Conservation (phyloP, 768 basidiomycete species). For the Royoungia palumana region DNA sequence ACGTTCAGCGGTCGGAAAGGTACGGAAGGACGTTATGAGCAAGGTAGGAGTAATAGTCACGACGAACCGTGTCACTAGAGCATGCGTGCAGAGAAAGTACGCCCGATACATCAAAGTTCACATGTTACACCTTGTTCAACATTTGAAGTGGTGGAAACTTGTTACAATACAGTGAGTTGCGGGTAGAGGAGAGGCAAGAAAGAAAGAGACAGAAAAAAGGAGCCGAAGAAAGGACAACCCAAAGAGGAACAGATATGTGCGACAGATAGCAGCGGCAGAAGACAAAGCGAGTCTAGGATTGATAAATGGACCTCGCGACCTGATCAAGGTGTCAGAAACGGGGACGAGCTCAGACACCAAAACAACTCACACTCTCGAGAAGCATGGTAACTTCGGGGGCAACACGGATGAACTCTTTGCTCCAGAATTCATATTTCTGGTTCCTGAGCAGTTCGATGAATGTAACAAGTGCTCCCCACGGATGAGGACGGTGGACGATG, state of each 20-base stretch:
- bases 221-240: slow-evolving; percentile 40
- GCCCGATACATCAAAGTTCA: slow-evolving; percentile 43
- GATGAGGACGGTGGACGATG: slow-evolving; percentile 92
- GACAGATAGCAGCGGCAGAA: slow-evolving; percentile 73
- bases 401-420: slow-evolving; percentile 78
- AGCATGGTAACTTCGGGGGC: slow-evolving; percentile 84
- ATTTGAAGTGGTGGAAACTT: slow-evolving; percentile 49
- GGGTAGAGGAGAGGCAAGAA: slow-evolving; percentile 28
- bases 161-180: slow-evolving; percentile 85
- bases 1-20: slow-evolving; percentile 9
- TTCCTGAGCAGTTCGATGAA: slow-evolving; percentile 93
- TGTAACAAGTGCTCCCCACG: slow-evolving; percentile 92
- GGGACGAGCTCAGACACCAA: background rate
- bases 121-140: slow-evolving; percentile 53
- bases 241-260: slow-evolving; percentile 70
- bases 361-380: slow-evolving; percentile 69
- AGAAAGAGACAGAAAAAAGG: slow-evolving; percentile 7
- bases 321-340: slow-evolving; percentile 28
- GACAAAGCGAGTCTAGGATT: slow-evolving; percentile 63
- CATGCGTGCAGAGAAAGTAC: slow-evolving; percentile 13
- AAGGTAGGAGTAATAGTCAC: slow-evolving; percentile 13
- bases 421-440: slow-evolving; percentile 88
- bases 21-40: slow-evolving; percentile 9
- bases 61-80: slow-evolving; percentile 11
- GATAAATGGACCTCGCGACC: slow-evolving; percentile 78